Conservation (phyloP, 2,329 filamentous ascomycete species). For the Ascochyta clinopodiicola region DNA sequence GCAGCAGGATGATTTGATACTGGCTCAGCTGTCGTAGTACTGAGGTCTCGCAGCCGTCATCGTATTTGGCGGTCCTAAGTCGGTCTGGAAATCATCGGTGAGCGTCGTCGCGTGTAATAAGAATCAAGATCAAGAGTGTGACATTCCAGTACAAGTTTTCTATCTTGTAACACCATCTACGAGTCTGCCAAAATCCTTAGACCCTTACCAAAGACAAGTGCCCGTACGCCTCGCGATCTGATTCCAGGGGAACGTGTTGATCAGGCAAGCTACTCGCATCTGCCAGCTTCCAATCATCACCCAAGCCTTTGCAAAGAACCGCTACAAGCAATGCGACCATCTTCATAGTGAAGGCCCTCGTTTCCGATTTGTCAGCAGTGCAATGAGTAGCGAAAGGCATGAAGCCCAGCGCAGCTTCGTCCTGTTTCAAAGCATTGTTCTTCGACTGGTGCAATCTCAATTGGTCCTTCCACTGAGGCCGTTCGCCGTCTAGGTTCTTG, state of each 20-base stretch:
- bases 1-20: neutral
- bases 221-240: neutral
- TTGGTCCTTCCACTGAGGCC: slow-evolving; percentile 9
- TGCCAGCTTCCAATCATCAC: slow-evolving; percentile 5
- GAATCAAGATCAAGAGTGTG: no score
- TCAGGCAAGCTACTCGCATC: neutral
- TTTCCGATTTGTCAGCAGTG: slow-evolving; percentile 8
- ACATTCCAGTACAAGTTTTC: no score
- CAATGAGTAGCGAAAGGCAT: slow-evolving; percentile 18
- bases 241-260: neutral
- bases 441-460: slow-evolving; percentile 3
- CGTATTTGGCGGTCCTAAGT: no score
- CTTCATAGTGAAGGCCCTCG: slow-evolving; percentile 17
- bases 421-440: neutral
- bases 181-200: neutral
- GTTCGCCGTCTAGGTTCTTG: neutral
- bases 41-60: no score
- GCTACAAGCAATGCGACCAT: slow-evolving; percentile 19
- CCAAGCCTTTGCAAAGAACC: slow-evolving; percentile 8
- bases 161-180: no score
- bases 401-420: neutral
- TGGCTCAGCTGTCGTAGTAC: no score
- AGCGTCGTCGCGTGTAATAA: no score
- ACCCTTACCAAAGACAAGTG: neutral
- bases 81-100: no score